Base-by-base conservation (phyloP, 257 asterid species). In the Lavandula angustifolia region DNA sequence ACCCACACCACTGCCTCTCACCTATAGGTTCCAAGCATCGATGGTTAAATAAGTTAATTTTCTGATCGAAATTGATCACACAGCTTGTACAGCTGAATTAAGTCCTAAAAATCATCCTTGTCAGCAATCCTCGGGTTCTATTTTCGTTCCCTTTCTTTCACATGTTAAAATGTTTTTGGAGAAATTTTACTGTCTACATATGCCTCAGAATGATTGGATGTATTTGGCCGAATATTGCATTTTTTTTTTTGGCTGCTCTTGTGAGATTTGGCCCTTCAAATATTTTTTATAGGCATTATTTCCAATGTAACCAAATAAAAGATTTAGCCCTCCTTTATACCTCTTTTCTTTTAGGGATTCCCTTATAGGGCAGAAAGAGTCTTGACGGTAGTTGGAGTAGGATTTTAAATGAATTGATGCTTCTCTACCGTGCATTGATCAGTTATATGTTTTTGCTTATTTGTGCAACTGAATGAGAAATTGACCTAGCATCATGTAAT, bases 401-500 rank as follows among this genome's bases (percentile, higher is more conserved):
- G 37, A 44, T 65, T 54, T 31, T 9, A 32, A 40, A 11, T 53
- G 9, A 64, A 27, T 65, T n/a, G 41, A 64, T 64, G 27, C 42
- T 31, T 37, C 29, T 22, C 41, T 10, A 12, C 61, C 4, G 60
- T 63, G 51, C 52, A 37, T 6, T 48, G 46, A 47, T 62, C 40
- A 47, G 46, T 47, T 29, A 11, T 17, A 14, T 46, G 34, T 47
- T 62, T 51, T 17, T 51, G 22, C 50, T 14, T 56, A 13, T 22
- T 51, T 51, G 32, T 64, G 48, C 7, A 5, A 18, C 5, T 64
- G 53, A 12, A 64, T 37, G 50, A 50, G 69, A 38, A 64, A 37
- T 27, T 17, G 48, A 17, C 11, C 12, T 22, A 42, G 42, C 29
- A 40, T 7, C 54, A 60, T 34, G 35, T 3, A 29, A 7, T 9